A percentile compares a stretch with the other conserved stretches of the same genome.
phyloP scores from a whole-genome alignment of 495 filamentous ascomycete genomes.

The Niebla homalea region DNA sequence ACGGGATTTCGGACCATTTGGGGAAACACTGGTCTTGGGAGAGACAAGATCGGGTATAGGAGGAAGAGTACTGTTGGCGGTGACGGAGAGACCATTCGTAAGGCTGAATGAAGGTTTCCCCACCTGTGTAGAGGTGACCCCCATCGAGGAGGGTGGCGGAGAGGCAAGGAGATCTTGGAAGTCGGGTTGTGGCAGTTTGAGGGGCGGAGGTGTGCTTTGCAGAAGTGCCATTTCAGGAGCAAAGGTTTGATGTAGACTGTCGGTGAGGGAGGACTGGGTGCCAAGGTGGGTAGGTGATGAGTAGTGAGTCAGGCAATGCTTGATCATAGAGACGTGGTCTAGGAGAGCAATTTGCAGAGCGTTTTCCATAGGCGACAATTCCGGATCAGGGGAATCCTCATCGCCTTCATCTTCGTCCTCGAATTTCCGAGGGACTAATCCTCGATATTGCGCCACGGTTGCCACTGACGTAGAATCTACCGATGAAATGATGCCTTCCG shows the following conservation, averaged over 20 bases:
- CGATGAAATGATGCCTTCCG: slow-evolving; percentile 60
- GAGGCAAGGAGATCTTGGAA: slow-evolving; percentile 14
- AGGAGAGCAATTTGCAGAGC: slow-evolving; percentile 76
- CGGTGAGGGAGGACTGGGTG: slow-evolving; percentile 39
- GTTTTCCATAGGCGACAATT: slow-evolving; percentile 52
- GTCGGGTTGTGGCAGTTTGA: slow-evolving; percentile 17
- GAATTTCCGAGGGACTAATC: slow-evolving; percentile 44
- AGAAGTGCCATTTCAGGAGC: slow-evolving; percentile 34
- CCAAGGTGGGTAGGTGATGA: slow-evolving; percentile 44
- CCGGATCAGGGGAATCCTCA: slow-evolving; percentile 29
- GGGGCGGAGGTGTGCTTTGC: slow-evolving; percentile 17
- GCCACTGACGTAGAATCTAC: slow-evolving; percentile 51
- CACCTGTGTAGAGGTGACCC: not conserved
- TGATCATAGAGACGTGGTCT: slow-evolving; percentile 79
- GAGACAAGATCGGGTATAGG: not conserved
- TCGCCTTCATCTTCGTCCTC: slow-evolving; percentile 30
- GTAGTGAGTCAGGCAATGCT: slow-evolving; percentile 64
- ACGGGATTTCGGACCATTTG: slow-evolving; percentile 2
- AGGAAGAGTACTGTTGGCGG: not conserved
- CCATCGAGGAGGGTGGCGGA: slow-evolving; percentile 12
- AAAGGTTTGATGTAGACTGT: slow-evolving; percentile 33
- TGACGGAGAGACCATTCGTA: slow-evolving; percentile 6
- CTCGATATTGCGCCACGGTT: slow-evolving; percentile 63
- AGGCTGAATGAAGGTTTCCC: not conserved
- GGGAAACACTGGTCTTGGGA: not conserved